Base-by-base conservation (phyloP, 257 asterid genomes). In the Ilex asprella region DNA sequence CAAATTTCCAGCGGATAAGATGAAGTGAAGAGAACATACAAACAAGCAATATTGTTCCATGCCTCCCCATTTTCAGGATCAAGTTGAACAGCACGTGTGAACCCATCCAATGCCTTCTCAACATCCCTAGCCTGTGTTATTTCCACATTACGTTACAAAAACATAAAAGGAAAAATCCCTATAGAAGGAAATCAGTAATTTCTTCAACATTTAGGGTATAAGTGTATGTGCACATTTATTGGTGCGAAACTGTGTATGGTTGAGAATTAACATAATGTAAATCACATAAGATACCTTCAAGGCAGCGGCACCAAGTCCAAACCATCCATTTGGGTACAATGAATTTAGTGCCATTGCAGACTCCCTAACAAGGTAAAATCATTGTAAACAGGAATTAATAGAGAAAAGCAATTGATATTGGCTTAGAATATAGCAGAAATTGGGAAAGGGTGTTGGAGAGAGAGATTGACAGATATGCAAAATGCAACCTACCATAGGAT, bases 1-100 rank as follows among this genome's bases (percentile, higher is more conserved):
- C 52, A 46, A 46, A 46, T 10, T 46, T 46, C n/a, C 13, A 10
- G 52, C 0, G 1, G n/a, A 46, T 14, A 11, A 46, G 15, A 46
- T 14, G n/a, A 10, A 7, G 13, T 46, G 46, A 59, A 21, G 16
- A 35, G 44, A 58, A 71, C 72, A 41, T 61, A 71, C 64, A 92
- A 67, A 69, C 95, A 92, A 63, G 97, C 97, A 58, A 92, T 79
- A 62, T 92, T 92, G 73, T 92, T 92, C 99, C 99, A 92, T 60
- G 99, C 97, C 75, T 92, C 97, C 49, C 97, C 97, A 69, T 89
- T 86, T 64, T 92, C 99, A 49, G 99, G 99, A 71, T 92, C 99
- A 50, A 86, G 86, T 75, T 92, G 96, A 62, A 92, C 94, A 12
- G 97, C 86, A 52, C 81, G 91, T 8, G 97, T 86, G 71, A 92